phyloP scores from a whole-genome alignment of 441 rosid species.

The Erodium moschatum region DNA sequence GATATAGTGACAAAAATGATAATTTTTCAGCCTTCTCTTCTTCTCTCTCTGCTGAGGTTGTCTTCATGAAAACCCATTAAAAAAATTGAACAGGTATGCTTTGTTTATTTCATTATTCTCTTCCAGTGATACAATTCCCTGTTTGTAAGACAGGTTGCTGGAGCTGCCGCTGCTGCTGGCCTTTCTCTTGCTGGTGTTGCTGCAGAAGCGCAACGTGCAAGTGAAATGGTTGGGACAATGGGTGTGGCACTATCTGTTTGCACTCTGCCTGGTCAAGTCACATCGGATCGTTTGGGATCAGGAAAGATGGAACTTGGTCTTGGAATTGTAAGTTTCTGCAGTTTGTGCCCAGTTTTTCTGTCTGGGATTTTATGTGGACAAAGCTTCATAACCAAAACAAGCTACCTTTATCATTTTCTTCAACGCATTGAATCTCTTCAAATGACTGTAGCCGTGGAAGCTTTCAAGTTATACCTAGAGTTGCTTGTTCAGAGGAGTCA shows the following conservation, averaged over 20 bases:
- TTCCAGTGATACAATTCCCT: constrained; percentile 17
- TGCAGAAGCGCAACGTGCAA: constrained; percentile 72
- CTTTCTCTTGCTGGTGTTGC: constrained; percentile 71
- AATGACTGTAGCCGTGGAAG: not conserved
- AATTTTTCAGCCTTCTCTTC: not conserved
- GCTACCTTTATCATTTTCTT: constrained; percentile 6
- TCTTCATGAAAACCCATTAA: not conserved
- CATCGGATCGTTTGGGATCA: constrained; percentile 83
- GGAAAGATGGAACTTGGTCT: constrained; percentile 97
- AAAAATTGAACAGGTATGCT: too few species aligned
- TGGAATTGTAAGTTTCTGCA: constrained; percentile 69
- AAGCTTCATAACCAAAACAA: not conserved
- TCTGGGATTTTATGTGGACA: not conserved
- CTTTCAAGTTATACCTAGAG: not conserved
- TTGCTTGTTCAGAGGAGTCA: constrained; percentile 2
- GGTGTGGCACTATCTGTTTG: constrained; percentile 91
- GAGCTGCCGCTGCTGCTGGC: constrained; percentile 93
- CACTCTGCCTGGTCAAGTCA: constrained; percentile 78
- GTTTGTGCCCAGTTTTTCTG: not conserved
- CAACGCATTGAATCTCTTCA: not conserved
- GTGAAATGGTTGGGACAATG: constrained; percentile 93
- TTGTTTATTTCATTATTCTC: constrained; percentile 1
- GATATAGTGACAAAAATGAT: not conserved
- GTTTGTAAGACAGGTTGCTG: constrained; percentile 62
- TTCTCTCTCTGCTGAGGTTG: not conserved